Evolutionary conservation across 805 yeast genomes (phyloP), one percentile per base, ranked within the genome.

Genomic region (Lipomyces spencermartinsiae): DNA sequence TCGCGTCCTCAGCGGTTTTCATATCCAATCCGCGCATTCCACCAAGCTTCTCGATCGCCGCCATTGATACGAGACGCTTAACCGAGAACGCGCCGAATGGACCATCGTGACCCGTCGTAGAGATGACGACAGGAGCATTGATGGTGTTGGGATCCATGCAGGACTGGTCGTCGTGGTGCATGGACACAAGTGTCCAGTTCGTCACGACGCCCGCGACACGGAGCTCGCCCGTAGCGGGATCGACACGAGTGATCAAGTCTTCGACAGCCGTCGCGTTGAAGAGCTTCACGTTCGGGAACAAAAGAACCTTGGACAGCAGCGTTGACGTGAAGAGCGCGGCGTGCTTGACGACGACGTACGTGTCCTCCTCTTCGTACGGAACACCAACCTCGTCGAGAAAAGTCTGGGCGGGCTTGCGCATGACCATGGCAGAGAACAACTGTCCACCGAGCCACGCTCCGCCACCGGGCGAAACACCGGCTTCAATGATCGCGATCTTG

Each of bases 101-200:
- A 74, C 94, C 93, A 77, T 89, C 94, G 76, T 89, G 93, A 67
- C 93, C 94, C 39, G 92, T 86, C 70, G 92, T 86, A 16, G 92
- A 88, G 66, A 90, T 81, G 66, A 89, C 86, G 65, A 90, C 86
- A 34, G 82, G 77, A 59, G 83, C 82, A 75, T 89, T 89, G 81
- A 89, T 87, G 69, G 92, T 89, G 81, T 89, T 89, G 61, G 93
- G 93, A 76, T 89, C 93, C 93, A 89, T 89, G 78, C 93, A 89
- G 14, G 90, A 86, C 78, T 89, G 93, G 65, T 86, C 86, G 76
- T 87, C 90, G 75, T 89, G 93, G 78, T 89, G 88, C 84, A 87
- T 83, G 3, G 92, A 81, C 31, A 89, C 93, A 74, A 89, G 82
- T 56, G 93, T 89, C 93, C 93, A 89, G 83, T 89, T 89, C 75